Evolutionary conservation across 768 basidiomycete genomes (phyloP).

Genomic region (Hysterangium stoloniferum): DNA sequence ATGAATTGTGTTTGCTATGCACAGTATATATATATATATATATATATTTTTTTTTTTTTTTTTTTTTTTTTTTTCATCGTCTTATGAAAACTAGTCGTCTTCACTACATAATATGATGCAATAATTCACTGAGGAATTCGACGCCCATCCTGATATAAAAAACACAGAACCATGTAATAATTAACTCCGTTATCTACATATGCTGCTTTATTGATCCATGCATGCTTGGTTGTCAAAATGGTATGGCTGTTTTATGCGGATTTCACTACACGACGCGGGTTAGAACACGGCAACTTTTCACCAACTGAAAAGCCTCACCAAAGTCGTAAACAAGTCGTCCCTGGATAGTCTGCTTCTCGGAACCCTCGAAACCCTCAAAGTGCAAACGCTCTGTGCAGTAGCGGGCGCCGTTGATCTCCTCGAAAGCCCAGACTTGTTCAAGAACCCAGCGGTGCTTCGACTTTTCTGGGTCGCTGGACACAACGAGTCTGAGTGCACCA

Average conservation of each 20-base stretch:
- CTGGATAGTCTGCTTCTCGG: constrained; percentile 48
- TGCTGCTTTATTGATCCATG: no score
- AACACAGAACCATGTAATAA: background rate
- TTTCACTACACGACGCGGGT: background rate
- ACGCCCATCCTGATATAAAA: no score
- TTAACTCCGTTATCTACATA: background rate
- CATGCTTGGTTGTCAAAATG: no score
- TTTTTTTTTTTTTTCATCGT: no score
- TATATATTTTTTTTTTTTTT: no score
- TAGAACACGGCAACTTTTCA: background rate
- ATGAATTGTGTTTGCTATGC: no score
- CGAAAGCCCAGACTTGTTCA: constrained; percentile 66
- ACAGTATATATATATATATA: no score
- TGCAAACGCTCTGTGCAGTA: constrained; percentile 53
- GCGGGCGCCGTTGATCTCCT: constrained; percentile 49
- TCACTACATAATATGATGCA: no score
- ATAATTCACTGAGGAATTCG: no score
- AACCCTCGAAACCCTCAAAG: constrained; percentile 64
- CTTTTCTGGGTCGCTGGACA: constrained; percentile 56
- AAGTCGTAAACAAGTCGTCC: constrained; percentile 61
- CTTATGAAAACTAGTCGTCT: no score
- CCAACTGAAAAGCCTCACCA: constrained; percentile 30
- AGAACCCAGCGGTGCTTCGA: constrained; percentile 54
- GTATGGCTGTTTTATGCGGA: background rate
- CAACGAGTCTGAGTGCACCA: constrained; percentile 28